Evolutionary conservation across 768 basidiomycete genomes (phyloP).

Genomic region (Neoboletus brunneissimus): DNA sequence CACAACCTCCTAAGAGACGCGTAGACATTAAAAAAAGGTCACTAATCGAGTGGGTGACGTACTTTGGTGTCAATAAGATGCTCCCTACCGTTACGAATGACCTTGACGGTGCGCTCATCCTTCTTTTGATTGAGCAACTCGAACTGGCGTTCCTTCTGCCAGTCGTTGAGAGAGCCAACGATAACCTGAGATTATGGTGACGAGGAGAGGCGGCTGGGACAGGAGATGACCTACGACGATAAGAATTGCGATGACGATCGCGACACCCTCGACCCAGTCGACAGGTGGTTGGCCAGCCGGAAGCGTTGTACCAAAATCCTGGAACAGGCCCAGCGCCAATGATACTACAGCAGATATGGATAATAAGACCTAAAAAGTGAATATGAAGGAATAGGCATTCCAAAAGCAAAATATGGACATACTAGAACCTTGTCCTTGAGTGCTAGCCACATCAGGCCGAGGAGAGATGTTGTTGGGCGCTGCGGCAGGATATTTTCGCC

Average conservation of each 20-base stretch:
- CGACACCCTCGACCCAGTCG: conserved; percentile 96
- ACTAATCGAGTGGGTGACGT: not conserved
- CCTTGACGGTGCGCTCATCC: conserved; percentile 88
- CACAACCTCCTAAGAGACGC: conserved; percentile 66
- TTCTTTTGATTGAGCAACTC: conserved; percentile 89
- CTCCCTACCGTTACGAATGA: conserved; percentile 70
- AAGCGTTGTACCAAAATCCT: conserved; percentile 78
- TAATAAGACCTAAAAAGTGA: conserved; percentile 65
- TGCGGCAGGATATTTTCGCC: conserved; percentile 74
- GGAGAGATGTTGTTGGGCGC: conserved; percentile 64
- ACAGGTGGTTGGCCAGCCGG: conserved; percentile 66
- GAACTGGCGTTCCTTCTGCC: conserved; percentile 98
- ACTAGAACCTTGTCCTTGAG: conserved; percentile 90
- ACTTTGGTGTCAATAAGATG: conserved; percentile 81
- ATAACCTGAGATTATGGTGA: conserved; percentile 51
- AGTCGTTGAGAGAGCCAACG: conserved; percentile 95
- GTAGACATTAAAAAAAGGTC: conserved; percentile 4
- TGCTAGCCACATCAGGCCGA: conserved; percentile 81
- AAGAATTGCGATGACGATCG: conserved; percentile 70
- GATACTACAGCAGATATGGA: conserved; percentile 92
- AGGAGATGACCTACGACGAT: conserved; percentile 60
- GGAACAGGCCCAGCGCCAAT: conserved; percentile 89
- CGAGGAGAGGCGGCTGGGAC: not conserved
- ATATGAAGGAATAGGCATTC: conserved; percentile 3
- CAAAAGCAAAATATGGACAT: conserved; percentile 27